Evolutionary conservation across 768 basidiomycete genomes (phyloP), one percentile per base, ranked within the genome.

Genomic region (Tulasnella sp.): DNA sequence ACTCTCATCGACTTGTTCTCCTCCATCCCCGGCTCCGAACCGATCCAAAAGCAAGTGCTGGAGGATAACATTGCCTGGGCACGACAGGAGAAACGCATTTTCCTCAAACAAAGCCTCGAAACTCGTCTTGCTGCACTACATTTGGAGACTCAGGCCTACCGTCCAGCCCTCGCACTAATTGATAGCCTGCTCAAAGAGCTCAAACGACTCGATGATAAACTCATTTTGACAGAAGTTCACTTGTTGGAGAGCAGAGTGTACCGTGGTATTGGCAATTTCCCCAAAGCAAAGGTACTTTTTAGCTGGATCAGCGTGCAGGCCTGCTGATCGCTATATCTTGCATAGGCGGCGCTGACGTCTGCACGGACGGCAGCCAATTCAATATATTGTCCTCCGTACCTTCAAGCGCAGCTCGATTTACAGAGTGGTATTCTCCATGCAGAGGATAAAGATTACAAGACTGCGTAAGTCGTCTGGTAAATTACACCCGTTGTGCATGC

Each of bases 381-480:
- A 1, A 94, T 98, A 66, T 98, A 97, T 73, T 96, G 92, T 64
- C 82, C 84, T 29, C 82, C 84, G 11, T 72, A 79, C 57, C 73
- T 86, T 14, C 82, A 77, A 63, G 74, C 74, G 17, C 68, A 70
- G 54, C 67, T 67, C 29, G 83, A 86, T 64, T 74, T 84, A 25
- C 83, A 84, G 65, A 77, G 77, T 40, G 84, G 94, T 3, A 75
- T 94, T 40, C 76, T 97, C 8, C 90, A 96, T 64, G 92, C 94
- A 0, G 93, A 99, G 63, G 94, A 99, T 65, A 94, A 93, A 67
- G 94, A 98, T 70, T 98, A 96, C 69, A 93, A 80, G 58, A 99
- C 94, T 0, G 94, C 83, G 19, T 70, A 21, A 32, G 66, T 11
- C 36, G 12, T 23, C 21, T 31, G 14, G 9, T 5, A 17, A 27